These are phyloP conservation scores for Podospora comata DNA, from an alignment of 495 filamentous ascomycete genomes.

Conservation along the genomic window DNA sequence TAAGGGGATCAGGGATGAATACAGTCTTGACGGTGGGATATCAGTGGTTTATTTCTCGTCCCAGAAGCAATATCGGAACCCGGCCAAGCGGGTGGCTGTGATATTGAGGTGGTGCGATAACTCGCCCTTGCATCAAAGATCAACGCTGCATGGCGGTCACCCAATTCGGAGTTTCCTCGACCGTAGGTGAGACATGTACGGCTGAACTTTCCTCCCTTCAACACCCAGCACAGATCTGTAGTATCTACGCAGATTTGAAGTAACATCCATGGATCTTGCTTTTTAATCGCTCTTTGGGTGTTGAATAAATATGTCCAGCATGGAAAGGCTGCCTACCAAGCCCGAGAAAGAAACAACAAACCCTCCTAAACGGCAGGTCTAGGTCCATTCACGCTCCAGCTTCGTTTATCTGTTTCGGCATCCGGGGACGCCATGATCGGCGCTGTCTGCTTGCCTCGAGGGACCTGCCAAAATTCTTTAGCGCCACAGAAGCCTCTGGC, in stretches of 20 bases:
- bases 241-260: no score
- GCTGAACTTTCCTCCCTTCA: no score
- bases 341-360: not conserved
- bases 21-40: not conserved
- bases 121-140: slow-evolving; percentile 7
- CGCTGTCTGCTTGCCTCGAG: not conserved
- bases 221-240: no score
- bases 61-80: not conserved
- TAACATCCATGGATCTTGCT: no score
- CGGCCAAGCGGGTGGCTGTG: not conserved
- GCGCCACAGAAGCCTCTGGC: not conserved
- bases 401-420: not conserved
- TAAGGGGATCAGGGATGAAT: not conserved
- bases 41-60: not conserved
- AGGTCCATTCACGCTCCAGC: not conserved
- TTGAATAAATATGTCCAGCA: no score
- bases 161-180: not conserved
- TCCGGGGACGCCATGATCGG: not conserved
- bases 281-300: not conserved
- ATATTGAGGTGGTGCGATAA: not conserved
- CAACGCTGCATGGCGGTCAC: not conserved
- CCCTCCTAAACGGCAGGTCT: not conserved
- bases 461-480: not conserved
- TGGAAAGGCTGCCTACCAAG: not conserved
- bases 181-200: not conserved